Base-by-base conservation (phyloP, 176 grass and related monocot genomes). In the Typha latifolia region DNA sequence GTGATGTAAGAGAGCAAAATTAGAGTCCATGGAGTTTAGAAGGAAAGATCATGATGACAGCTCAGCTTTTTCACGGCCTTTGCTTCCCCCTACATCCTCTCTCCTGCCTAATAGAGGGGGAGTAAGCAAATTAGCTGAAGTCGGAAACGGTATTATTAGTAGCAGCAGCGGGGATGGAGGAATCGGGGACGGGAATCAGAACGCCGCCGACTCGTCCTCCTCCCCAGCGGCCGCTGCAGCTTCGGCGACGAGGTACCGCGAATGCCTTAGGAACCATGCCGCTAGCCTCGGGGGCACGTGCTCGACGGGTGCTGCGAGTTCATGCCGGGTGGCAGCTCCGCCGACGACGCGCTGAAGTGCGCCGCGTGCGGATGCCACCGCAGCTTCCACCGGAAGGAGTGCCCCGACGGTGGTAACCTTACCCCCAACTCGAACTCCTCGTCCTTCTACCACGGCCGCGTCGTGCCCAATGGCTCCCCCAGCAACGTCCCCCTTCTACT, bases 251-350 rank as follows among this genome's bases (percentile, higher is more conserved):
- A 62, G 81, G 70, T 94, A 99, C 78, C 77, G 83, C 51, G 94
- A 99, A 79, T 93, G 94, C 84, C 79, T 84, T 43, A 72, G 76
- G 12, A 99, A 99, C 76, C 89, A 93, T 65, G 86, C 81, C 12
- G 94, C 94, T 52, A 79, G 81, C 85, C 69, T 93, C 63, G 94
- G 94, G 49, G 86, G 89, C 83, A 93, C 56, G 81, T 99, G 68
- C 76, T 99, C 16, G 94, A 99, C 34, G 94, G 94, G 43, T 99
- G 94, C 77, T 85, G 94, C 72, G 94, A 99, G 83, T 99, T 90
- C 94, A 93, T 93, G 94, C 70, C 81, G 16, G 70, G 81, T 68
- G 61, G 47, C 4, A 52, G 5, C 24, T 79, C 78, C 47, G 68
- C 64, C 11, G 23, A 69, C 5, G 74, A 61, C 59, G 85, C 81